Evolutionary conservation across 164 flowering plant genomes (phyloP).

Genomic region (Liquidambar formosana): DNA sequence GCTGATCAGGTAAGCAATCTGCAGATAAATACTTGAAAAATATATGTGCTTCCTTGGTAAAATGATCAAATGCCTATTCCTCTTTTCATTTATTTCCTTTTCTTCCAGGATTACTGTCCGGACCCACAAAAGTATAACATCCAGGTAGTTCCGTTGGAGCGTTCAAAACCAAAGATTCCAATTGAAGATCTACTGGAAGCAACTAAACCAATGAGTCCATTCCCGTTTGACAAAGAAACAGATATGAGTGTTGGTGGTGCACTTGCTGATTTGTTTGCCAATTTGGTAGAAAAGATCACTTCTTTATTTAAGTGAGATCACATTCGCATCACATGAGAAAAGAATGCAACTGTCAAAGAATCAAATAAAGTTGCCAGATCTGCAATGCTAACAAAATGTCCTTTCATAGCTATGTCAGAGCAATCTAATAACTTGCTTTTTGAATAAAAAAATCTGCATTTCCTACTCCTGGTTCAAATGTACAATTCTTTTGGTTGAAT

Average conservation of each 20-base stretch:
- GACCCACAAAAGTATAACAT: conserved; percentile 42
- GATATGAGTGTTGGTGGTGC: conserved; percentile 52
- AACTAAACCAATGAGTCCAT: conserved; percentile 53
- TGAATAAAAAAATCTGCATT: background rate
- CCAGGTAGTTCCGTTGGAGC: conserved; percentile 42
- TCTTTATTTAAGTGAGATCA: conserved; percentile 16
- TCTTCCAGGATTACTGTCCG: conserved; percentile 53
- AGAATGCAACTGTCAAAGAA: background rate
- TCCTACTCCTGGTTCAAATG: background rate
- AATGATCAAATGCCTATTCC: background rate
- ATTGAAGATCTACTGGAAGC: conserved; percentile 64
- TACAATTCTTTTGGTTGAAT: background rate
- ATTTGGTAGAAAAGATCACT: conserved; percentile 17
- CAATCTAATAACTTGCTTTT: background rate
- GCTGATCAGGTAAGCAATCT: conserved; percentile 60
- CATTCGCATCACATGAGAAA: background rate
- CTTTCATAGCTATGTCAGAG: background rate
- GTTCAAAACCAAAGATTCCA: conserved; percentile 58
- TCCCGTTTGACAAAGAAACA: conserved; percentile 59
- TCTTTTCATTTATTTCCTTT: background rate
- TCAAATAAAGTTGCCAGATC: background rate
- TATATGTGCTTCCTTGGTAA: background rate
- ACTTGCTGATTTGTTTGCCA: conserved; percentile 18
- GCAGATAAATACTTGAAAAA: background rate
- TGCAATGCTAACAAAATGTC: background rate